phyloP scores from a whole-genome alignment of 1,284 basidiomycete genomes.

The Marasmius sp. region DNA sequence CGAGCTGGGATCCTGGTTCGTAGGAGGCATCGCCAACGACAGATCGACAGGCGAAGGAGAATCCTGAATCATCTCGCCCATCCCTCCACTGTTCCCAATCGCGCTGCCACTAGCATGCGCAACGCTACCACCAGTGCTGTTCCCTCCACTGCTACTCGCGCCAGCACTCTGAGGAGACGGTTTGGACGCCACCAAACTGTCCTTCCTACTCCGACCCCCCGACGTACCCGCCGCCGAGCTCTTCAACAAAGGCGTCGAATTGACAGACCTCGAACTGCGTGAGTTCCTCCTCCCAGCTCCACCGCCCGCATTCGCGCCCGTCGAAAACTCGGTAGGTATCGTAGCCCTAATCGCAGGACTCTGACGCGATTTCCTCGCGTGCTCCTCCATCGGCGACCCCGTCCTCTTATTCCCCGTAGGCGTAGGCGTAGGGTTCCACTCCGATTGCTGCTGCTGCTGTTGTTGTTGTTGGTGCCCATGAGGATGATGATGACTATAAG shows the following conservation, averaged over 20 bases:
- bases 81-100: conserved; percentile 33
- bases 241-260: conserved; percentile 58
- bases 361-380: conserved; percentile 50
- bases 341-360: conserved; percentile 44
- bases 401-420: conserved; percentile 38
- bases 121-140: background rate
- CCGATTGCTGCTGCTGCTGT: conserved; percentile 19
- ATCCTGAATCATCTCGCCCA: conserved; percentile 42
- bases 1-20: conserved; percentile 16
- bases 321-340: conserved; percentile 25
- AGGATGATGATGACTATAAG: conserved; percentile 6
- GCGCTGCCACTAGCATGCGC: conserved; percentile 14
- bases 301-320: background rate
- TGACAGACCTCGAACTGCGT: conserved; percentile 57
- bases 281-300: conserved; percentile 25
- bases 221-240: too few relatives aligned
- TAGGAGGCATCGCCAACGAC: conserved; percentile 77
- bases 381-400: conserved; percentile 36
- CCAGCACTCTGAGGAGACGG: background rate
- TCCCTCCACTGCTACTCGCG: background rate
- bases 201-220: conserved; percentile 1
- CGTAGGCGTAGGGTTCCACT: background rate
- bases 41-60: conserved; percentile 84
- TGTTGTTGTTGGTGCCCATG: conserved; percentile 30
- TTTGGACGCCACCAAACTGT: background rate